These are phyloP conservation scores for Carex littledalei DNA, from an alignment of 176 grass and related monocot species.

Conservation along the genomic window DNA sequence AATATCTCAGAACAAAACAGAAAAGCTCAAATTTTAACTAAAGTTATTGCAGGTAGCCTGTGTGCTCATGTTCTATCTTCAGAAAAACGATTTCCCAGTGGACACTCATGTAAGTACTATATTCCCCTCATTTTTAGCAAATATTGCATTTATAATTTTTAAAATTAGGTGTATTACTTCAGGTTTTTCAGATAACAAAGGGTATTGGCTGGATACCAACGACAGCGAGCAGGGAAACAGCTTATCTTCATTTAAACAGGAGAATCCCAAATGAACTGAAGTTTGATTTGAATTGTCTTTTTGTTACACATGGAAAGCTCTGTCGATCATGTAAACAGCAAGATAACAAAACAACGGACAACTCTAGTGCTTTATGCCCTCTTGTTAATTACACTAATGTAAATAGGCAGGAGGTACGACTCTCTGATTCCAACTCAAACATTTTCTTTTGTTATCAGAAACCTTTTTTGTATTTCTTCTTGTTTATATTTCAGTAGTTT, in stretches of 20 bases:
- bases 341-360: slow-evolving; percentile 24
- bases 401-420: neutral
- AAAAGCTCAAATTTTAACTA: neutral
- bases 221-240: slow-evolving; percentile 57
- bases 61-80: slow-evolving; percentile 89
- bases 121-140: neutral
- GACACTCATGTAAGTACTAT: slow-evolving; percentile 64
- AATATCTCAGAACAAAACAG: no score
- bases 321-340: slow-evolving; percentile 64
- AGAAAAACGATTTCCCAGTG: slow-evolving; percentile 87
- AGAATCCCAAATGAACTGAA: slow-evolving; percentile 73
- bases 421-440: neutral
- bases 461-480: neutral
- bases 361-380: slow-evolving; percentile 37
- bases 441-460: neutral
- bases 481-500: neutral
- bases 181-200: slow-evolving; percentile 87
- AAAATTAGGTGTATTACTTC: slow-evolving; percentile 21
- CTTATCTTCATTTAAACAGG: slow-evolving; percentile 75
- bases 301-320: slow-evolving; percentile 87
- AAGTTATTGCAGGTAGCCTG: slow-evolving; percentile 59
- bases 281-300: slow-evolving; percentile 93
- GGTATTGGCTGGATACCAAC: slow-evolving; percentile 64
- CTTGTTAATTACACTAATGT: slow-evolving; percentile 33
- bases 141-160: neutral